Base-by-base conservation (phyloP, 1,284 basidiomycete genomes). In the Cyathus olla region DNA sequence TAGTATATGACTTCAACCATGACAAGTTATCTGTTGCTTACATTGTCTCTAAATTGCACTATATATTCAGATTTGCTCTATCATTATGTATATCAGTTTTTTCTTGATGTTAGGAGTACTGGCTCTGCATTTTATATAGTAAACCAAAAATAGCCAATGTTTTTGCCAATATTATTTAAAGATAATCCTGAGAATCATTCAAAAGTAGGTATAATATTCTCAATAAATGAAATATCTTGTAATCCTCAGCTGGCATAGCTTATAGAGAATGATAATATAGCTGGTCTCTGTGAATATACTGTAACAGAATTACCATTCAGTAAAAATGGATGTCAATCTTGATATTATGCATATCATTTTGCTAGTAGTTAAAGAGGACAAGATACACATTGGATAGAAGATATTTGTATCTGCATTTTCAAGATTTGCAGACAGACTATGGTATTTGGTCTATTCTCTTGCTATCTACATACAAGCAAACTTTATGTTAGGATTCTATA, bases 381-480 rank as follows among this genome's bases (percentile, higher is more conserved):
- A 54, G 24, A 42, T 66, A 4, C 61, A 66, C 59, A 48, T 63
- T 55, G 61, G 65, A 4, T 53, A 65, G 35, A 65, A 65, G 56
- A 42, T 65, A 11, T 57, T 60, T 54, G 60, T 62, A 4, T 57
- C 58, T 40, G 64, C 63, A 1, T 56, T 67, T 57, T 31, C 62
- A 2, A 19, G 58, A 3, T 60, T 65, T 57, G 59, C 57, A 52
- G 17, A 54, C 24, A 3, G 48, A 60, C 22, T 70, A 66, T 40
- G 66, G 60, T 24, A 65, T 63, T 1, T 57, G 31, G 44, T 65
- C 65, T 5, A 62, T 66, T 3, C 21, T 67, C 5, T 31, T 70
- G 1, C 46, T 61, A 17, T 60, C 67, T 11, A 70, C 65, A 21
- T 70, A 67, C 61, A 68, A 68, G 40, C 11, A 60, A 37, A 60